Evolutionary conservation across 192 early-diverging fungal species (phyloP).

Genomic region (Backusella tuberculispora): DNA sequence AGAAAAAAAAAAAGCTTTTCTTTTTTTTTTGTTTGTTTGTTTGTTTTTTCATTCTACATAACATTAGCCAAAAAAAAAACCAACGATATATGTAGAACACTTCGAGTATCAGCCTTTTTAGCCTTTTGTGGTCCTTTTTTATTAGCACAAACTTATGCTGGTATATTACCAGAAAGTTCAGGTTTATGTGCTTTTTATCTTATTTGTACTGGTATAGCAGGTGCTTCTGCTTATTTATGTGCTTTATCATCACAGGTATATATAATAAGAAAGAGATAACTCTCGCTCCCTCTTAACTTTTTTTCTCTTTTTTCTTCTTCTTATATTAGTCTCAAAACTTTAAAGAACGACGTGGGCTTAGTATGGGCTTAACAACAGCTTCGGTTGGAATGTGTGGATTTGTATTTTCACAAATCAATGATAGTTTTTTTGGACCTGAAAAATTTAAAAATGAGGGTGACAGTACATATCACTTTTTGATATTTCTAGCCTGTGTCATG

Average conservation of each 20-base stretch:
- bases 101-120: conserved; percentile 15
- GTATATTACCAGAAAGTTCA: conserved; percentile 17
- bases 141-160: conserved; percentile 35
- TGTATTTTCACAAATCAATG: conserved; percentile 38
- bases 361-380: conserved; percentile 35
- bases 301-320: background rate
- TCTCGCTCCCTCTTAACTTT: background rate
- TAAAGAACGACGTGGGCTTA: conserved; percentile 31
- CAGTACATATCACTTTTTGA: conserved; percentile 30
- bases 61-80: no score
- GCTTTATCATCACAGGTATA: conserved; percentile 36
- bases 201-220: conserved; percentile 26
- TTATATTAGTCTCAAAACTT: conserved; percentile 32
- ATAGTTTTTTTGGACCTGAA: conserved; percentile 21
- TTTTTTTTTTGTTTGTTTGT: no score
- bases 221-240: conserved; percentile 29
- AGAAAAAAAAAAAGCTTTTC: background rate
- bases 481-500: conserved; percentile 29
- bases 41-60: no score
- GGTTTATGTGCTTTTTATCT: conserved; percentile 28
- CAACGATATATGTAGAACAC: conserved; percentile 7
- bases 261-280: background rate
- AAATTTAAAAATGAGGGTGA: background rate
- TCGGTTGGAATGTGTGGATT: conserved; percentile 31
- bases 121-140: conserved; percentile 27